phyloP scores from a whole-genome alignment of 805 yeast genomes.

The Kodamaea fukazawae region DNA sequence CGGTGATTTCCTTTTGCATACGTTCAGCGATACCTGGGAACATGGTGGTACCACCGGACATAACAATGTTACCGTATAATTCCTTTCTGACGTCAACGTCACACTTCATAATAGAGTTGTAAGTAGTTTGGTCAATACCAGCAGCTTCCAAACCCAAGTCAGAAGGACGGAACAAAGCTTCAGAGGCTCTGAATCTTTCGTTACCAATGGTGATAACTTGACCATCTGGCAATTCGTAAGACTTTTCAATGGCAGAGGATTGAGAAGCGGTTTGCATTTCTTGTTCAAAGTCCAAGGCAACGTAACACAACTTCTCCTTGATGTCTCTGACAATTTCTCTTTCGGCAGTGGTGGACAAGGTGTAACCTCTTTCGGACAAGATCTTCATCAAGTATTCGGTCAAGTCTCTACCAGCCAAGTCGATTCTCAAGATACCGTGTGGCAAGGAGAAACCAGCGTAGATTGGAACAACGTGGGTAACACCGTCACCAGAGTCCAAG shows the following conservation, averaged over 20 bases:
- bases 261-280: conserved; percentile 99
- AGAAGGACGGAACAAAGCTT: conserved; percentile 98
- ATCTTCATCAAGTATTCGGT: conserved; percentile 99
- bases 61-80: conserved; percentile 97
- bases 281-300: conserved; percentile 98
- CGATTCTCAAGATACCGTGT: conserved; percentile 97
- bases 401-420: conserved; percentile 99
- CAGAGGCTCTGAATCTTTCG: conserved; percentile 99
- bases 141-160: conserved; percentile 88
- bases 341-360: conserved; percentile 98
- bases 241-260: conserved; percentile 96
- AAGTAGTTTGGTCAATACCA: conserved; percentile 98
- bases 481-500: conserved; percentile 99
- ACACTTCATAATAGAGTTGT: conserved; percentile 95
- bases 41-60: conserved; percentile 99
- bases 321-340: conserved; percentile 93
- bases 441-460: conserved; percentile 99
- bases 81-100: conserved; percentile 99
- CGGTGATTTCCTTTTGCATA: conserved; percentile 99
- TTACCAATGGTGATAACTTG: conserved; percentile 99
- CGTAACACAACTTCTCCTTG: conserved; percentile 98
- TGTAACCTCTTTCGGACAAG: conserved; percentile 97
- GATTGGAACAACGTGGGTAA: conserved; percentile 99
- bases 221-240: conserved; percentile 99
- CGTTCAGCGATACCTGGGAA: conserved; percentile 99